A percentile compares a stretch with the other conserved stretches of the same genome.
These are phyloP conservation scores for Colletotrichum magnum DNA, from an alignment of 2,329 filamentous ascomycete genomes.

Conservation along the genomic window DNA sequence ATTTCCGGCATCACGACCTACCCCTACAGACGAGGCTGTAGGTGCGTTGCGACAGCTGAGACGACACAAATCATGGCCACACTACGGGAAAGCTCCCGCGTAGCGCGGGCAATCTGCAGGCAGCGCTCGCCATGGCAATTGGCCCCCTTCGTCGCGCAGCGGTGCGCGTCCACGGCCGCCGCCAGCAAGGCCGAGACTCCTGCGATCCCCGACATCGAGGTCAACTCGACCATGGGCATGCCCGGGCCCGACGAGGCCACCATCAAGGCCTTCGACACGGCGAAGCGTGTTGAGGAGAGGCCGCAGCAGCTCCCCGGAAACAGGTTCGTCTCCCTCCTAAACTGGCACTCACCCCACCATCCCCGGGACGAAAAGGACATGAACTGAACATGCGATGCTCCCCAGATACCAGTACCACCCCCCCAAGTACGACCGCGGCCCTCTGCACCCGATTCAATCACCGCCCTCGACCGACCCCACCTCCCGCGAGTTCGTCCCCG, in stretches of 20 bases:
- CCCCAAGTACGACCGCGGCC: conserved; percentile 94
- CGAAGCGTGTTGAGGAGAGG: conserved; percentile 52
- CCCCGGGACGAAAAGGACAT: conserved; percentile 35
- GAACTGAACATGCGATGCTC: conserved; percentile 33
- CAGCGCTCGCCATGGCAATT: conserved; percentile 47
- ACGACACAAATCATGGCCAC: conserved; percentile 54
- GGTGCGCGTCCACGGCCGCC: conserved; percentile 64
- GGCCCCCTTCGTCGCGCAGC: conserved; percentile 45
- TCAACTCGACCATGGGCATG: conserved; percentile 62
- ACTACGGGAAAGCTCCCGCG: conserved; percentile 57
- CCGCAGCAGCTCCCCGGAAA: conserved; percentile 60
- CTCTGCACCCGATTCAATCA: conserved; percentile 92
- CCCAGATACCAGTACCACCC: conserved; percentile 90
- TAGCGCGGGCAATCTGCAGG: conserved; percentile 50
- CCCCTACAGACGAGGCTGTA: conserved; percentile 28
- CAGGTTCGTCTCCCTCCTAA: conserved; percentile 54
- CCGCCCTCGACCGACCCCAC: conserved; percentile 88
- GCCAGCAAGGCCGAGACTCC: conserved; percentile 51
- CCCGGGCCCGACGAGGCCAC: conserved; percentile 56
- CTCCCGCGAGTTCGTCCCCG: conserved; percentile 89
- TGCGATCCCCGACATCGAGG: conserved; percentile 64
- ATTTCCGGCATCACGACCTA: conserved; percentile 40
- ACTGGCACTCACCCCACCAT: not conserved
- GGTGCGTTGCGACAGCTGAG: conserved; percentile 24
- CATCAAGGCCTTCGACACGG: conserved; percentile 57